These are phyloP conservation scores for Globisporangium orthogonon DNA, from an alignment of 352 stramenopile genomes.

Conservation along the genomic window DNA sequence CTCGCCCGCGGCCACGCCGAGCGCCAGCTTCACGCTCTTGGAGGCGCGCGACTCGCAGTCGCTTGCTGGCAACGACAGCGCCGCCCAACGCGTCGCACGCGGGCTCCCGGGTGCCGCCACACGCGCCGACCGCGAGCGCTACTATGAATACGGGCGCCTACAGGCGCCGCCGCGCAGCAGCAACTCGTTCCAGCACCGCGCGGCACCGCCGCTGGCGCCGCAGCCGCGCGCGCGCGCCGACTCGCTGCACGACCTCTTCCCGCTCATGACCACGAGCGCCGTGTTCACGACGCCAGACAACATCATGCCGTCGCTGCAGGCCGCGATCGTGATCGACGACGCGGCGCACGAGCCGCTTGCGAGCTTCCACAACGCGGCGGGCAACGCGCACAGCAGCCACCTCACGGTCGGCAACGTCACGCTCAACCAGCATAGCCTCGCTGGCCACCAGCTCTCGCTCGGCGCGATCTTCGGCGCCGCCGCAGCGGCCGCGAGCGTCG, in stretches of 20 bases:
- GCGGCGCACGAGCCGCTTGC: conserved; percentile 22
- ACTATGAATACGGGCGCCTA: conserved; percentile 1
- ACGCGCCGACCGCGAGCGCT: background rate
- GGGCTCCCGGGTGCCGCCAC: conserved; percentile 8
- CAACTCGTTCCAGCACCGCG: conserved; percentile 12
- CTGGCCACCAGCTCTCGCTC: conserved; percentile 9
- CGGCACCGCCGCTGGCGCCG: background rate
- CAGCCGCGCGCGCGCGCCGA: conserved; percentile 18
- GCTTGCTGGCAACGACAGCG: background rate
- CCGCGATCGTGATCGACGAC: conserved; percentile 75
- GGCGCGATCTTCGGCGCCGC: conserved; percentile 7
- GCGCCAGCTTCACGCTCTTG: conserved; percentile 58
- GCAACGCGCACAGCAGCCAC: background rate
- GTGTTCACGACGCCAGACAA: conserved; percentile 74
- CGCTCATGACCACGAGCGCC: conserved; percentile 32
- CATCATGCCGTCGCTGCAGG: conserved; percentile 64
- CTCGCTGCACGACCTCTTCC: conserved; percentile 64
- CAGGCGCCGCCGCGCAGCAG: background rate
- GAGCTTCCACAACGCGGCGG: conserved; percentile 6
- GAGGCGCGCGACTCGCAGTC: conserved; percentile 31
- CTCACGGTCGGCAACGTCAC: background rate
- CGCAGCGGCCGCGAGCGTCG: conserved; percentile 1
- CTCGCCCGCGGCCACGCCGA: conserved; percentile 26
- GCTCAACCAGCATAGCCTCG: conserved; percentile 1
- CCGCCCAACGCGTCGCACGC: conserved; percentile 15